Conservation (phyloP, 352 stramenopile genomes). For the Phytophthora megakarya region DNA sequence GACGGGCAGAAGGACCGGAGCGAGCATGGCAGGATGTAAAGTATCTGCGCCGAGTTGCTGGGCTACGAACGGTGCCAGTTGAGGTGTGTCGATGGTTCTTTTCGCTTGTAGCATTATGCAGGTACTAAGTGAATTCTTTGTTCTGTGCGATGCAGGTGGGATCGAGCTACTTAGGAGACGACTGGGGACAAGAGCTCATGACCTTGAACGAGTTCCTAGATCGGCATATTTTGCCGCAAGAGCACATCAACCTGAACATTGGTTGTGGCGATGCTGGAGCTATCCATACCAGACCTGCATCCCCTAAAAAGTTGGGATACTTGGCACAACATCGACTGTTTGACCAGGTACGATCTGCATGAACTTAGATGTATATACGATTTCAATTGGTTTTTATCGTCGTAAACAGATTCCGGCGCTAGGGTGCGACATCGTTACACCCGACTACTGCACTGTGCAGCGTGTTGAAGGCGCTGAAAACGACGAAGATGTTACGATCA, state of each 20-base stretch:
- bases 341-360: slow-evolving; percentile 66
- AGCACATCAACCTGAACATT: not conserved
- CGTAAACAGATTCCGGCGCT: slow-evolving; percentile 75
- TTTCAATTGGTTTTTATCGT: too few species aligned
- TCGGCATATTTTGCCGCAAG: slow-evolving; percentile 42
- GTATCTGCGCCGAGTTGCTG: slow-evolving; percentile 79
- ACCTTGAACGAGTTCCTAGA: slow-evolving; percentile 83
- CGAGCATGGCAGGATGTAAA: slow-evolving; percentile 62
- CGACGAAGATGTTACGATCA: slow-evolving; percentile 75
- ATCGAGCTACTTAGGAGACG: slow-evolving; percentile 79
- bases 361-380: slow-evolving; percentile 16
- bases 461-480: slow-evolving; percentile 46
- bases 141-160: slow-evolving; percentile 49
- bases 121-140: not conserved
- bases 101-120: too few species aligned
- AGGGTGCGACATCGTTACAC: slow-evolving; percentile 78
- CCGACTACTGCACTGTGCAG: slow-evolving; percentile 88
- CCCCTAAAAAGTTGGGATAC: slow-evolving; percentile 55
- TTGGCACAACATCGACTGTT: slow-evolving; percentile 91
- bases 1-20: slow-evolving; percentile 26
- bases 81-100: slow-evolving; percentile 45
- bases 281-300: not conserved
- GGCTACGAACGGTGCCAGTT: slow-evolving; percentile 77
- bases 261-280: not conserved
- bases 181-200: slow-evolving; percentile 84